phyloP scores from a whole-genome alignment of 2,329 filamentous ascomycete species.

The Microdochium nivale region DNA sequence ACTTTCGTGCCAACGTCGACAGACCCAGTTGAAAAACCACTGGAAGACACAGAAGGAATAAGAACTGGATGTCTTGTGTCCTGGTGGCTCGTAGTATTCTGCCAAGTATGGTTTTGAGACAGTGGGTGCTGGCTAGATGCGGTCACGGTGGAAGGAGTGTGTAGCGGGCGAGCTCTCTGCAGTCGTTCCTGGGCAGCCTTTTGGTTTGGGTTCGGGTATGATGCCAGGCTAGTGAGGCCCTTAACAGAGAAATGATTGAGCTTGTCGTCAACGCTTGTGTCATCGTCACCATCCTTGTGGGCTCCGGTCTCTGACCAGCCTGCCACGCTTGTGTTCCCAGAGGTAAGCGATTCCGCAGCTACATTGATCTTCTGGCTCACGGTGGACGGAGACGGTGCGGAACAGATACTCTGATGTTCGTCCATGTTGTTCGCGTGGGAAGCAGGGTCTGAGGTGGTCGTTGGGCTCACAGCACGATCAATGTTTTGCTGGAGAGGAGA shows the following conservation, averaged over 20 bases:
- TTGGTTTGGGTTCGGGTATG: conserved; percentile 46
- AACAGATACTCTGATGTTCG: conserved; percentile 10
- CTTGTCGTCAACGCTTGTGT: conserved; percentile 16
- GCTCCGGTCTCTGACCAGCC: background rate
- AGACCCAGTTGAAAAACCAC: conserved; percentile 5
- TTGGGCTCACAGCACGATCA: conserved; percentile 39
- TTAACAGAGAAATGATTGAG: conserved; percentile 33
- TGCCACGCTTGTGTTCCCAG: conserved; percentile 3
- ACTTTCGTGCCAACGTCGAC: conserved; percentile 4
- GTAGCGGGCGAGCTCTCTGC: conserved; percentile 16
- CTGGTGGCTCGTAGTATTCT: background rate
- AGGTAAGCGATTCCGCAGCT: conserved; percentile 6
- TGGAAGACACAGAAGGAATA: background rate
- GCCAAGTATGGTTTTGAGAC: conserved; percentile 2
- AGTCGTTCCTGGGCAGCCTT: conserved; percentile 40
- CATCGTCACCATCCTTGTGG: conserved; percentile 13
- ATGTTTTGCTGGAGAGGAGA: conserved; percentile 45
- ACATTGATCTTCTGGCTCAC: conserved; percentile 10
- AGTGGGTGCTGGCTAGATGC: conserved; percentile 8
- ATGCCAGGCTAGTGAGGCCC: conserved; percentile 43
- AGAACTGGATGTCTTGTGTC: background rate
- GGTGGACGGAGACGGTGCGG: background rate
- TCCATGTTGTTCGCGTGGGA: conserved; percentile 11
- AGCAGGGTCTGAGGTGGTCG: background rate
- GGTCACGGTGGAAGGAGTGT: conserved; percentile 9